Percentiles rank a stretch among this genome's conserved stretches.
Conservation (phyloP, 352 stramenopile genomes). For the Thalassiosira ordinaria region DNA sequence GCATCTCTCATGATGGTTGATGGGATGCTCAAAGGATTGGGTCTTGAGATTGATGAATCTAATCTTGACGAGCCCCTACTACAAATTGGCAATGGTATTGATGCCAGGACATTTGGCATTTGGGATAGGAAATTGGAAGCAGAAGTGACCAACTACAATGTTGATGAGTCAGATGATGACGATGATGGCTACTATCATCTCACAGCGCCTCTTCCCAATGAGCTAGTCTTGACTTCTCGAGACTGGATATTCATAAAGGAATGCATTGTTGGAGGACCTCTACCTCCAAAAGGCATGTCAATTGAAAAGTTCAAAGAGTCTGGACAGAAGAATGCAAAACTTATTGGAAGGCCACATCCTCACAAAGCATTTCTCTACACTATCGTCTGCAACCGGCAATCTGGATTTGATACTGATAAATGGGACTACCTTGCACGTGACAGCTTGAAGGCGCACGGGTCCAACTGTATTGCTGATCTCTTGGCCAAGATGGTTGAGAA, state of each 20-base stretch:
- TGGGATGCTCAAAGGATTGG: conserved; percentile 65
- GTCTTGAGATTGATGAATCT: conserved; percentile 68
- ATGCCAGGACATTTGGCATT: conserved; percentile 55
- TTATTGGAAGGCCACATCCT: conserved; percentile 58
- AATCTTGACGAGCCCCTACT: conserved; percentile 68
- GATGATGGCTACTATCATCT: conserved; percentile 18
- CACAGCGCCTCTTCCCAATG: background rate
- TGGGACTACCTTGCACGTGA: conserved; percentile 87
- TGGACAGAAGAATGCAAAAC: conserved; percentile 12
- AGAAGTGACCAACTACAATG: background rate
- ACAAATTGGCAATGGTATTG: conserved; percentile 73
- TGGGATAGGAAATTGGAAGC: background rate
- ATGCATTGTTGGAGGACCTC: conserved; percentile 76
- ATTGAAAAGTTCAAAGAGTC: conserved; percentile 44
- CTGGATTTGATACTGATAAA: conserved; percentile 88
- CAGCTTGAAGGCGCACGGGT: conserved; percentile 45
- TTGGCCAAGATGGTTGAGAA: conserved; percentile 67
- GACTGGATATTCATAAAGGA: conserved; percentile 88
- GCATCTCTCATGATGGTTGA: conserved; percentile 86
- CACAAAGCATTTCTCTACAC: conserved; percentile 87
- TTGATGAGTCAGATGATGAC: conserved; percentile 50
- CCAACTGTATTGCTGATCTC: conserved; percentile 46
- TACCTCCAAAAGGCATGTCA: conserved; percentile 48
- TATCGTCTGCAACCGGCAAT: conserved; percentile 79
- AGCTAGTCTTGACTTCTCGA: conserved; percentile 70